Percentiles rank a stretch among this genome's conserved stretches.
These are phyloP conservation scores for Narthecium ossifragum DNA, from an alignment of 106 monocot genomes.

Conservation along the genomic window DNA sequence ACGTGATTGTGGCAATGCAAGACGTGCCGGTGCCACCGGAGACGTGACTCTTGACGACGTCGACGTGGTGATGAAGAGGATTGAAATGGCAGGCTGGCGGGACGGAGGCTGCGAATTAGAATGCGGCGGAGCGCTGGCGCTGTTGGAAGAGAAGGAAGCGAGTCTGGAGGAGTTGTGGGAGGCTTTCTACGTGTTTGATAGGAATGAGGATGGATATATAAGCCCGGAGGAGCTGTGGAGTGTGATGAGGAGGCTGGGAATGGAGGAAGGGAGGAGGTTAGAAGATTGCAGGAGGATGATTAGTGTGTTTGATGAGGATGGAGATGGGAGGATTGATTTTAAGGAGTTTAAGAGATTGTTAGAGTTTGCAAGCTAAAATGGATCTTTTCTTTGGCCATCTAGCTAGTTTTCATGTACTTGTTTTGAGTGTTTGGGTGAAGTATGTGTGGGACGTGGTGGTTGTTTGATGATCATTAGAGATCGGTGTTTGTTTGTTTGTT, in stretches of 20 bases:
- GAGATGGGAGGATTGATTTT: slow-evolving; percentile 46
- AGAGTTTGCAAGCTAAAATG: slow-evolving; percentile 20
- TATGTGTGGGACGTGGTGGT: neutral
- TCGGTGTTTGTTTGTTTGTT: neutral
- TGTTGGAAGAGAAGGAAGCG: slow-evolving; percentile 51
- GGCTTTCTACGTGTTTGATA: slow-evolving; percentile 52
- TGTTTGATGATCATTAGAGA: neutral
- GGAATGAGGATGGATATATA: slow-evolving; percentile 48
- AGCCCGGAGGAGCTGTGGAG: slow-evolving; percentile 34
- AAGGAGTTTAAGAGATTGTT: slow-evolving; percentile 43
- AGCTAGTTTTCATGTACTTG: neutral
- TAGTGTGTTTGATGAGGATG: slow-evolving; percentile 27
- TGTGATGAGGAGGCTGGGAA: slow-evolving; percentile 26
- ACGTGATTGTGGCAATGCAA: too few species aligned
- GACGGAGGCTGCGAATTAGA: neutral
- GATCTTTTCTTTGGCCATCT: neutral
- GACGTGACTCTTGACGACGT: slow-evolving; percentile 6
- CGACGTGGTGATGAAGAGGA: slow-evolving; percentile 6
- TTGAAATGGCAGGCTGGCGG: slow-evolving; percentile 8
- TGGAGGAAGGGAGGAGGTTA: slow-evolving; percentile 18
- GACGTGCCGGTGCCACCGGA: too few species aligned
- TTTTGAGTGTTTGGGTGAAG: neutral
- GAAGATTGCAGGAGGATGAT: slow-evolving; percentile 45
- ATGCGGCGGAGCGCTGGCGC: neutral
- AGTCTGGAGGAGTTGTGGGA: slow-evolving; percentile 35